These are phyloP conservation scores for Emmonsiellopsis sp. DNA, from an alignment of 2,329 filamentous ascomycete genomes.

Conservation along the genomic window DNA sequence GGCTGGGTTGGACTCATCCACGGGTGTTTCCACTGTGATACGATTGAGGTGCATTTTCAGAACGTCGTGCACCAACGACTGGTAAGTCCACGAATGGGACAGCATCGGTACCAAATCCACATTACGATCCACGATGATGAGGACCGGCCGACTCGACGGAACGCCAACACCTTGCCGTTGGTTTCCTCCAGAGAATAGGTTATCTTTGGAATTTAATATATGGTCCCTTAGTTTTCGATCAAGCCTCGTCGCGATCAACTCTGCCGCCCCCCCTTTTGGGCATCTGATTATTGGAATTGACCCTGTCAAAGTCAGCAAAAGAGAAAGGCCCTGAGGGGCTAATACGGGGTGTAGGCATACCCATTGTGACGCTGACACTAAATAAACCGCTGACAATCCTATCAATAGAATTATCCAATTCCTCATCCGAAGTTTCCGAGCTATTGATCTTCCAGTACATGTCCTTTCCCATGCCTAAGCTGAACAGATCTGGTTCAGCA, in stretches of 20 bases:
- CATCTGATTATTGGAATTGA: constrained; percentile 93
- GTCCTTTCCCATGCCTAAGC: constrained; percentile 82
- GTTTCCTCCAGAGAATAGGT: constrained; percentile 64
- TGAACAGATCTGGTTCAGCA: constrained; percentile 90
- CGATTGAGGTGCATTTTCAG: constrained; percentile 77
- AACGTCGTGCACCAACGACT: constrained; percentile 73
- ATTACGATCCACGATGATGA: constrained; percentile 90
- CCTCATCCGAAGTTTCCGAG: constrained; percentile 78
- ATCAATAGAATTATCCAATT: constrained; percentile 79
- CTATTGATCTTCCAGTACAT: constrained; percentile 97
- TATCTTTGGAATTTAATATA: constrained; percentile 94
- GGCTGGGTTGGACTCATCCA: constrained; percentile 65
- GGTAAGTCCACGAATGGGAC: constrained; percentile 91
- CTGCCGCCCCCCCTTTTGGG: constrained; percentile 83
- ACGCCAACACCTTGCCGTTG: constrained; percentile 55
- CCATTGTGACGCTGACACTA: constrained; percentile 97
- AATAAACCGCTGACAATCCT: constrained; percentile 93
- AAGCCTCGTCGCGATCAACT: constrained; percentile 87
- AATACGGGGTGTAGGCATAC: constrained; percentile 35
- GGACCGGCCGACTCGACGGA: constrained; percentile 69
- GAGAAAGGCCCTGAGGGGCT: neutral
- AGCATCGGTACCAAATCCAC: constrained; percentile 95
- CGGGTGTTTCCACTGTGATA: constrained; percentile 79
- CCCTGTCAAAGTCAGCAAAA: constrained; percentile 40
- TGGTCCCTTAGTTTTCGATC: constrained; percentile 95